Evolutionary conservation across 495 filamentous ascomycete genomes (phyloP), one percentile per base, ranked within the genome.

Genomic region (Collariella sp.): DNA sequence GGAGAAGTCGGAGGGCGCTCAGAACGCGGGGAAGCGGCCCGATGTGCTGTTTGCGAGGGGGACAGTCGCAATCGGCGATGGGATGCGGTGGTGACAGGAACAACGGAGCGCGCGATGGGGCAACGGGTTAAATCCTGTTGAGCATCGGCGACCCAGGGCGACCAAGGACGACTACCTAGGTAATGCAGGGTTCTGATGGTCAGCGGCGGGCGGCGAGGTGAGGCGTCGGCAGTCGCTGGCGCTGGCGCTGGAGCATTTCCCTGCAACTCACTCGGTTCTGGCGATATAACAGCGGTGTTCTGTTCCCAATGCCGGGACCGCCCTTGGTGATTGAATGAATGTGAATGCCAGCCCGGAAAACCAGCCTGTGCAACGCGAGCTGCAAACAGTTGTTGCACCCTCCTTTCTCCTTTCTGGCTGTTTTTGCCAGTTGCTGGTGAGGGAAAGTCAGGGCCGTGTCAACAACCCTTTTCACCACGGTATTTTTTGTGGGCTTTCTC

Each of bases 171-270:
- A 2, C 31, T 16, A n/a, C 16, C 39, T 5, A n/a, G 15, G 2
- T n/a, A 16, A 3, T 5, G 38, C n/a, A 18, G 6, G 38, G 16
- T 15, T 41, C 38, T 16, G 38, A 7, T 38, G n/a, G 35, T 48
- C 38, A 49, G 46, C 44, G 50, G 29, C 45, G 45, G 19, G 45
- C 45, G 45, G 46, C 38, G 45, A 55, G 43, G 52, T 7, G 29
- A 49, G 45, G 36, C 45, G 52, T 31, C 52, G 52, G 35, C 23
- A 42, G 7, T 5, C 40, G 16, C 40, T 20, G 20, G 40, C 40
- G 38, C 38, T 40, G 26, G 29, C 23, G 12, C 52, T 22, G 43
- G 35, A 22, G 44, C 52, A 48, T 49, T 13, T 48, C 38, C 36
- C 19, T 23, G 16, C 29, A 18, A 11, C n/a, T 16, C 20, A n/a